phyloP scores from a whole-genome alignment of 495 filamentous ascomycete genomes.

The Pseudomonodictys pantanalensis region DNA sequence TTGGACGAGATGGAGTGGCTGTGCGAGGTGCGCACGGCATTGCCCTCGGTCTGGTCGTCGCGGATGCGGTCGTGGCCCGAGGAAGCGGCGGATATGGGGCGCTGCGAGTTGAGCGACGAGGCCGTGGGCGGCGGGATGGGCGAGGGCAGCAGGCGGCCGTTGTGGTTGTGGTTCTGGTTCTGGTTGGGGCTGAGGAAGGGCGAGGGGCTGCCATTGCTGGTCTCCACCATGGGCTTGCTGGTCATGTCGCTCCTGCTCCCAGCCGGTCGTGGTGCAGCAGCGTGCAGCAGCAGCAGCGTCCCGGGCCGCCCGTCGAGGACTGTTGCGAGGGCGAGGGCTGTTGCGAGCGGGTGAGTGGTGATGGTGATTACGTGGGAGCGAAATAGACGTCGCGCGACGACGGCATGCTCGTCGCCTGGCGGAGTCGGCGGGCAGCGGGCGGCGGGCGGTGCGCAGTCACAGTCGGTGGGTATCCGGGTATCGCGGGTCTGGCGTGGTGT shows the following conservation, averaged over 20 bases:
- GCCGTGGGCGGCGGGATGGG: slow-evolving; percentile 14
- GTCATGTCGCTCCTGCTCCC: slow-evolving; percentile 9
- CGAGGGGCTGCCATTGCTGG: slow-evolving; percentile 22
- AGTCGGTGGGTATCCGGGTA: no score
- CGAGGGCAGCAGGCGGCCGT: slow-evolving; percentile 11
- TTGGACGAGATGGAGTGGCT: slow-evolving; percentile 33
- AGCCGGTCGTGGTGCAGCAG: not conserved
- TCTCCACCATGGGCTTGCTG: slow-evolving; percentile 21
- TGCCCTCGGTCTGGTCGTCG: slow-evolving; percentile 19
- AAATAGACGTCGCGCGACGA: not conserved
- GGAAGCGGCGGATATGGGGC: slow-evolving; percentile 25
- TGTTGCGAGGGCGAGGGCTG: not conserved
- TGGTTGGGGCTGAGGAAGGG: not conserved
- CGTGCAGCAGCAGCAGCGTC: not conserved
- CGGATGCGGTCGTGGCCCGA: slow-evolving; percentile 25
- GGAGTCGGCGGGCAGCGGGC: not conserved
- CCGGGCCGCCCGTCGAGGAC: not conserved
- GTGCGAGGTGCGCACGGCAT: slow-evolving; percentile 15
- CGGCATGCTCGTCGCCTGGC: slow-evolving; percentile 7
- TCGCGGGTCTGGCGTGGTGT: no score
- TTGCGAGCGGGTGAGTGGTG: not conserved
- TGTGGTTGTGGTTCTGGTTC: not conserved
- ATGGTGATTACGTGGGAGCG: slow-evolving; percentile 13
- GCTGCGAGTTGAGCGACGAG: slow-evolving; percentile 7
- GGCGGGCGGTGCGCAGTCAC: not conserved